Base-by-base conservation (phyloP, 306 rosid genomes). In the Heteromeles arbutifolia region DNA sequence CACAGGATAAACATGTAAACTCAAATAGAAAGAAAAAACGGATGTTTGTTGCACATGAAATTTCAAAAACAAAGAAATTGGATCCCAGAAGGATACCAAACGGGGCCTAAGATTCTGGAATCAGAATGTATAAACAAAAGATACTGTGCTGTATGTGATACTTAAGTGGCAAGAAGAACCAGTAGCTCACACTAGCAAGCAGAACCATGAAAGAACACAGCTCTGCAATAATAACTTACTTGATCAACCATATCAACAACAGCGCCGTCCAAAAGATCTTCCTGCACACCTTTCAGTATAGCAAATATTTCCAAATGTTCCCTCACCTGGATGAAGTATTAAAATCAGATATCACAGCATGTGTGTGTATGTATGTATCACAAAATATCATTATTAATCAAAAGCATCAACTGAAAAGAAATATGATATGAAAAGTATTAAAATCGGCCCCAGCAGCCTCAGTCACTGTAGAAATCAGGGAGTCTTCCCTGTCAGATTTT, bases 221-320 rank as follows among this genome's bases (percentile, higher is more conserved):
- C 58, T 48, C 59, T 14, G 37, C 32, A 28, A 45, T 48, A 81
- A 56, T 12, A 81, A 79, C 96, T 87, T 77, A 94, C 98, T 89
- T 94, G 96, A 85, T 94, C 91, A 64, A 86, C 91, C 98, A 94
- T 92, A 83, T 85, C 84, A 59, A 82, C 75, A 77, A 94, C 93
- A 69, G 70, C 90, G 29, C 77, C 76, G 78, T 90, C 88, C 70
- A 90, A 26, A 66, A 82, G 69, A 58, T 88, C 96, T 87, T 88
- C 96, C 69, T 87, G 79, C 74, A 87, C 98, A 70, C 98, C 98
- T 83, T 94, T 94, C 86, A 94, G 83, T 65, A 74, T 62, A 13
- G 96, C 97, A 79, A 92, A 94, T 70, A 94, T 86, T 87, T 94
- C 97, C 76, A 94, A 91, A 86, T 94, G 97, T 77, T 94, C 98